phyloP scores from a whole-genome alignment of 345 rosid species.

The Euphorbia tirucalli region DNA sequence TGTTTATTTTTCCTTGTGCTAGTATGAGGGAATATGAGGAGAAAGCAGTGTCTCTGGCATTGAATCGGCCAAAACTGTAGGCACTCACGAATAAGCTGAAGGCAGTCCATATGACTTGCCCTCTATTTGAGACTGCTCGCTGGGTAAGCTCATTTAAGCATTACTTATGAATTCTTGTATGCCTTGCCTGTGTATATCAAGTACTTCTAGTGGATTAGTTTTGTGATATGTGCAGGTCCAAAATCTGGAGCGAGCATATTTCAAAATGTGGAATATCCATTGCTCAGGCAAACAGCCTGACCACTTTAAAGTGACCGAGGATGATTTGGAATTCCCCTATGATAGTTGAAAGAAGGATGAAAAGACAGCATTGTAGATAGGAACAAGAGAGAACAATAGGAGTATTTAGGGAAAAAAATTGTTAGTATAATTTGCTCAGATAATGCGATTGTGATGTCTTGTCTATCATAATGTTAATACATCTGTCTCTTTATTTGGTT shows the following conservation, averaged over 20 bases:
- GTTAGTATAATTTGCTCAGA: not conserved
- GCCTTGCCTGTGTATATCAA: not conserved
- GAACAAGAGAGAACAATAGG: not conserved
- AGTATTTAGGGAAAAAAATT: not conserved
- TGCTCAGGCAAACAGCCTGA: slow-evolving; percentile 72
- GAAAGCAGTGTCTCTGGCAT: slow-evolving; percentile 77
- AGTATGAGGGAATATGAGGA: slow-evolving; percentile 96
- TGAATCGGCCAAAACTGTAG: slow-evolving; percentile 62
- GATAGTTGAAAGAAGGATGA: slow-evolving; percentile 14
- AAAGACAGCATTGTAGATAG: slow-evolving; percentile 26
- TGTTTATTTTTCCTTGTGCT: not conserved
- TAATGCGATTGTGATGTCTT: too few species aligned
- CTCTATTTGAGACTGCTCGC: slow-evolving; percentile 86
- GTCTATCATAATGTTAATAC: too few species aligned
- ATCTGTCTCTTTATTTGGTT: not conserved
- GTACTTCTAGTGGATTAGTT: not conserved
- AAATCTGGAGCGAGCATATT: slow-evolving; percentile 84
- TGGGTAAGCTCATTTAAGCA: slow-evolving; percentile 57
- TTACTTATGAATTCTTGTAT: not conserved
- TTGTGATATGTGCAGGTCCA: slow-evolving; percentile 54
- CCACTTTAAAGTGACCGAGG: slow-evolving; percentile 78
- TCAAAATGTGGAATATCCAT: slow-evolving; percentile 92
- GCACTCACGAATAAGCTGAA: slow-evolving; percentile 65
- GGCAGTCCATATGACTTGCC: slow-evolving; percentile 72
- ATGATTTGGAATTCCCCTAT: slow-evolving; percentile 70